These are phyloP conservation scores for Tuber calosporum DNA, from an alignment of 495 filamentous ascomycete species.

Conservation along the genomic window DNA sequence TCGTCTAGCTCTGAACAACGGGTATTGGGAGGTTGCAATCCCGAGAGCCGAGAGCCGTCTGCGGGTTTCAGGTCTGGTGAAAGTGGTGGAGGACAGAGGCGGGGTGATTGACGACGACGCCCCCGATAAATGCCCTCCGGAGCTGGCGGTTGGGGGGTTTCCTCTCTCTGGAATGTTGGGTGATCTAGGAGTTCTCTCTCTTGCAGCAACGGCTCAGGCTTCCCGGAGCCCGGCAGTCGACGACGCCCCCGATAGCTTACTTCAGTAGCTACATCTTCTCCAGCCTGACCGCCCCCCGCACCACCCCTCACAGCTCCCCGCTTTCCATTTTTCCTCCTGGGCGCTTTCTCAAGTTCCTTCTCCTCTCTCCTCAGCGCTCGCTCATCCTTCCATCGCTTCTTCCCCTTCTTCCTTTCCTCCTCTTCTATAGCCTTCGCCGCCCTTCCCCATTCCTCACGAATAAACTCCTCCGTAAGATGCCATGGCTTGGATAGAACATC, in stretches of 20 bases:
- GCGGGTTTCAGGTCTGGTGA: background rate
- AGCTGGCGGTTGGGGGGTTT: background rate
- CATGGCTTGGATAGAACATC: constrained; percentile 64
- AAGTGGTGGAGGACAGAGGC: background rate
- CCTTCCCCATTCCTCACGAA: constrained; percentile 51
- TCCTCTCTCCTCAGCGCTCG: constrained; percentile 43
- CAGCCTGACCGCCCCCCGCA: background rate
- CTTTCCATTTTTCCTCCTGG: constrained; percentile 20
- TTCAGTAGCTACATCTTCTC: constrained; percentile 1
- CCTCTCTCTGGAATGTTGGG: background rate
- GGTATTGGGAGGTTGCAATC: background rate
- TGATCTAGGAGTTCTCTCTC: background rate
- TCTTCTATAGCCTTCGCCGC: constrained; percentile 44
- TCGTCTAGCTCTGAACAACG: background rate
- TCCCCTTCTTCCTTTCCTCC: constrained; percentile 44
- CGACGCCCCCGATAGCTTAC: constrained; percentile 12
- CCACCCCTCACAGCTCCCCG: background rate
- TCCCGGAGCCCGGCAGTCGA: background rate
- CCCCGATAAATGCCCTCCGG: background rate
- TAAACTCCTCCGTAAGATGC: constrained; percentile 52
- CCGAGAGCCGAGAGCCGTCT: background rate
- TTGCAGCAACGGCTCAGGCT: background rate
- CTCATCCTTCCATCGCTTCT: constrained; percentile 44
- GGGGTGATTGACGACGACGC: background rate
- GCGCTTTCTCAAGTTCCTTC: constrained; percentile 36